These are phyloP conservation scores for Aspergillus ustus DNA, from an alignment of 2,329 filamentous ascomycete species.

Conservation along the genomic window DNA sequence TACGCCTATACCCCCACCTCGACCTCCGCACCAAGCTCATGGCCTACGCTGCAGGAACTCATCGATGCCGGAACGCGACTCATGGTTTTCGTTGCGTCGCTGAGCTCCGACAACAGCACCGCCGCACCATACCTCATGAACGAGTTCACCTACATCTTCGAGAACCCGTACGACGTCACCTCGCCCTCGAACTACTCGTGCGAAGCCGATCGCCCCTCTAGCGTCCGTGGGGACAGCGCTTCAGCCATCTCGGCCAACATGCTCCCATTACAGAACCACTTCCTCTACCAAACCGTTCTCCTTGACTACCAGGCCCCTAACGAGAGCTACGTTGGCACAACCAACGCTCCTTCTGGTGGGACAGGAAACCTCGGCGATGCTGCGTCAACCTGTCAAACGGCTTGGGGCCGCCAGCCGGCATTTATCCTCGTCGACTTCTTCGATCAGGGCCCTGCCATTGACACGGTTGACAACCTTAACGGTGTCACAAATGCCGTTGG, in stretches of 20 bases:
- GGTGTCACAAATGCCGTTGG: slow-evolving; percentile 53
- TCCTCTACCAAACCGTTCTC: slow-evolving; percentile 63
- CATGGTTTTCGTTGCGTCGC: slow-evolving; percentile 69
- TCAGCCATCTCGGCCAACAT: slow-evolving; percentile 61
- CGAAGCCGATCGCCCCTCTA: slow-evolving; percentile 67
- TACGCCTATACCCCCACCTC: slow-evolving; percentile 64
- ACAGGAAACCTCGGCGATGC: slow-evolving; percentile 57
- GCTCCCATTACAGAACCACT: slow-evolving; percentile 80
- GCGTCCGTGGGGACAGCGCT: slow-evolving; percentile 51
- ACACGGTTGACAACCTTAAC: slow-evolving; percentile 72
- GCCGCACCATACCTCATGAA: slow-evolving; percentile 50
- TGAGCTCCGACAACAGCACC: slow-evolving; percentile 37
- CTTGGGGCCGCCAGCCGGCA: slow-evolving; percentile 68
- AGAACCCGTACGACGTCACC: slow-evolving; percentile 71
- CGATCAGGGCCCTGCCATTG: slow-evolving; percentile 71
- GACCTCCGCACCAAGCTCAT: slow-evolving; percentile 52
- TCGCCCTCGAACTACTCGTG: slow-evolving; percentile 71
- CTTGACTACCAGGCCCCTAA: slow-evolving; percentile 65
- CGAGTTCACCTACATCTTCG: slow-evolving; percentile 63
- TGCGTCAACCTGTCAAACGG: slow-evolving; percentile 57
- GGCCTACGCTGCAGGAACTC: slow-evolving; percentile 74
- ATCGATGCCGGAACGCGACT: slow-evolving; percentile 68
- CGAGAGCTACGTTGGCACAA: slow-evolving; percentile 62
- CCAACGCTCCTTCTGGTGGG: slow-evolving; percentile 66
- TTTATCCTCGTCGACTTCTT: slow-evolving; percentile 83